These are phyloP conservation scores for Trametes cingulata DNA, from an alignment of 768 basidiomycete species.

Conservation along the genomic window DNA sequence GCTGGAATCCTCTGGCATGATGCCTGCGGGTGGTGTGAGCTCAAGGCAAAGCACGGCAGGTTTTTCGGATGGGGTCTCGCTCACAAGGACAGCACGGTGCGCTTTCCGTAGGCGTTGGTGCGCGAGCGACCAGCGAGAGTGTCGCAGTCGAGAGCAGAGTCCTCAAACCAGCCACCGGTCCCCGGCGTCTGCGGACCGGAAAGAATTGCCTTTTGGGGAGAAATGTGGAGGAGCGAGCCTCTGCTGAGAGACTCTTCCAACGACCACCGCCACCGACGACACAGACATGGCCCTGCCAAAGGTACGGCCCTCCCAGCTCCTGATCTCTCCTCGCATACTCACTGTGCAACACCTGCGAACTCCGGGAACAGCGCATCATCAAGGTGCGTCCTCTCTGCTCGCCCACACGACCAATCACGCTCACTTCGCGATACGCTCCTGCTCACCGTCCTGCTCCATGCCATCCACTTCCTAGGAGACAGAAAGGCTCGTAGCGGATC, in stretches of 20 bases:
- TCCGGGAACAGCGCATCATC: slow-evolving; percentile 46
- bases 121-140: too few relatives aligned
- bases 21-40: too few relatives aligned
- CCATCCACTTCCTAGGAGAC: slow-evolving; percentile 69
- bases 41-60: too few relatives aligned
- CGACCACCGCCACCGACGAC: slow-evolving; percentile 4
- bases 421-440: slow-evolving; percentile 23
- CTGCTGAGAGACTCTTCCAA: slow-evolving; percentile 5
- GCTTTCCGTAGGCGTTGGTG: too few relatives aligned
- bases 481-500: slow-evolving; percentile 93
- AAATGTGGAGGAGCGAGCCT: not conserved
- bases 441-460: not conserved
- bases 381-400: slow-evolving; percentile 38
- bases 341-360: not conserved
- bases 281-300: slow-evolving; percentile 53
- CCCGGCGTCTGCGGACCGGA: not conserved
- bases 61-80: too few relatives aligned
- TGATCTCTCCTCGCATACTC: not conserved
- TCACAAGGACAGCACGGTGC: too few relatives aligned
- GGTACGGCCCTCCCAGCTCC: slow-evolving; percentile 34
- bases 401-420: slow-evolving; percentile 18
- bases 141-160: too few relatives aligned
- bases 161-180: too few relatives aligned
- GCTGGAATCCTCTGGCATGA: slow-evolving; percentile 3
- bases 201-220: not conserved